Conservation (phyloP, 257 asterid genomes). For the Nicotiana otophora region DNA sequence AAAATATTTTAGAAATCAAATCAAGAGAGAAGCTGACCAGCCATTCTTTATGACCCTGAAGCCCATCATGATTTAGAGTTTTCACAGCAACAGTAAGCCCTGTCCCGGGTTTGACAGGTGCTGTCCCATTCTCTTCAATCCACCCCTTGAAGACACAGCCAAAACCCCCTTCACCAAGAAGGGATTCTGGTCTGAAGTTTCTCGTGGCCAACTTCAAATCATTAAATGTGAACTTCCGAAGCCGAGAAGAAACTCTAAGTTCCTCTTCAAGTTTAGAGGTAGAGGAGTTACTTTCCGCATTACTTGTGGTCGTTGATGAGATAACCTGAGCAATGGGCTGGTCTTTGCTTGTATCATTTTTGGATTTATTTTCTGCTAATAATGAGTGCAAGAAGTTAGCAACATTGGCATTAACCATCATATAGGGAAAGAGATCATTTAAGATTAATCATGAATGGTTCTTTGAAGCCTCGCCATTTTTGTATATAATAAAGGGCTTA, state of each 20-base stretch:
- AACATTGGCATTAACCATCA: neutral
- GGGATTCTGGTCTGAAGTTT: conserved; percentile 68
- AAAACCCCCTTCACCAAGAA: conserved; percentile 74
- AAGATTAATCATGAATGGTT: neutral
- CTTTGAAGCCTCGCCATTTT: neutral
- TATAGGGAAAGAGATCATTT: neutral
- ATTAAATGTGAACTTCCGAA: conserved; percentile 51
- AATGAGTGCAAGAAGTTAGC: neutral
- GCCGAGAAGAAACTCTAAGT: conserved; percentile 56
- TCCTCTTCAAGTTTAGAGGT: conserved; percentile 56
- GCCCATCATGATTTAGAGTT: conserved; percentile 71
- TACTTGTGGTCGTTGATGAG: conserved; percentile 60
- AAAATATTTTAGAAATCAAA: neutral
- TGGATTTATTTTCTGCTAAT: conserved; percentile 51
- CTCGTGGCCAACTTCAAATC: conserved; percentile 68
- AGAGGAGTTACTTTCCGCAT: conserved; percentile 55
- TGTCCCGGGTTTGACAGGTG: conserved; percentile 69
- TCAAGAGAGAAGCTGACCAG: conserved; percentile 41
- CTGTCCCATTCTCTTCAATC: conserved; percentile 68
- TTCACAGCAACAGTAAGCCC: conserved; percentile 76
- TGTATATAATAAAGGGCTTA: too few relatives aligned
- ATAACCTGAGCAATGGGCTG: conserved; percentile 33
- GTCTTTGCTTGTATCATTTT: conserved; percentile 38
- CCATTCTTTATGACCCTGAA: conserved; percentile 93
- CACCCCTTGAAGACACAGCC: conserved; percentile 77